These are phyloP conservation scores for Pseudophaeomoniella oleicola DNA, from an alignment of 2,329 filamentous ascomycete species.

Conservation along the genomic window DNA sequence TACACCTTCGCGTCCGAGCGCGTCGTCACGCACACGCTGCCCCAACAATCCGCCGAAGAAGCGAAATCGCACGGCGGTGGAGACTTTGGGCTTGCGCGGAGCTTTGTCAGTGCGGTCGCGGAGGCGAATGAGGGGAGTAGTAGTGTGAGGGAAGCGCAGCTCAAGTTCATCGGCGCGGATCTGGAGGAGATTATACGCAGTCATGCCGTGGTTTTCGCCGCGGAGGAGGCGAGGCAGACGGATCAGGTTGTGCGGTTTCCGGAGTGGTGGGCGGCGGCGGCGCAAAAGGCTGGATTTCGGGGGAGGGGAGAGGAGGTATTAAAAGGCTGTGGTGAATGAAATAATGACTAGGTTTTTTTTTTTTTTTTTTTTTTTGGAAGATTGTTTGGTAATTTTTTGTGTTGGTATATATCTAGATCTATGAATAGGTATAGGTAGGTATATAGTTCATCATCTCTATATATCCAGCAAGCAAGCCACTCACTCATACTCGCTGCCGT, in stretches of 20 bases:
- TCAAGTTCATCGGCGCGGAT: slow-evolving; percentile 61
- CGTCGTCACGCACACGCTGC: slow-evolving; percentile 40
- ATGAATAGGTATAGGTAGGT: no score
- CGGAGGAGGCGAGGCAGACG: slow-evolving; percentile 65
- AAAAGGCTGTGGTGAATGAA: no score
- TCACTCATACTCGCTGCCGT: no score
- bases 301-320: no score
- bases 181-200: slow-evolving; percentile 78
- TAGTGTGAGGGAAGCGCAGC: slow-evolving; percentile 57
- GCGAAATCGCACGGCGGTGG: slow-evolving; percentile 56
- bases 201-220: slow-evolving; percentile 87
- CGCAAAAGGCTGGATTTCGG: no score
- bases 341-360: no score
- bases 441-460: no score
- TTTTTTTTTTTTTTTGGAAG: no score
- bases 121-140: slow-evolving; percentile 58
- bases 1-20: slow-evolving; percentile 53
- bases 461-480: no score
- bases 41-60: slow-evolving; percentile 42
- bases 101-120: slow-evolving; percentile 72
- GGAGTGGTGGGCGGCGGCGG: slow-evolving; percentile 79
- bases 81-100: slow-evolving; percentile 62
- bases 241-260: slow-evolving; percentile 60
- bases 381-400: no score
- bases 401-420: no score